Evolutionary conservation across 345 rosid species (phyloP).

Genomic region (Pseudoturritis turrita): DNA sequence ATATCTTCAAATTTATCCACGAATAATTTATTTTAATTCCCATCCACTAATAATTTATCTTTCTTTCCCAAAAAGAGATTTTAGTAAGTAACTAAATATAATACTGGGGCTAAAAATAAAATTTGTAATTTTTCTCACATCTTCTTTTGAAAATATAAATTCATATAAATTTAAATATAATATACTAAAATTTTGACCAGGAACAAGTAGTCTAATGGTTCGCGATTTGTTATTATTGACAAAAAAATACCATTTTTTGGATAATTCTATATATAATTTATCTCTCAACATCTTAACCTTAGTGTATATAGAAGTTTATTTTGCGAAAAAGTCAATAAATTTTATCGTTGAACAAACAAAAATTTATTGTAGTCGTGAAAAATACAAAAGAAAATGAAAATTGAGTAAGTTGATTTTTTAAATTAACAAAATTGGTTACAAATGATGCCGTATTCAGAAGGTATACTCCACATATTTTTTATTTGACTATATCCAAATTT

Average conservation of each 20-base stretch:
- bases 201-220: too few relatives aligned
- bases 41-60: background rate
- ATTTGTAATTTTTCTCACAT: background rate
- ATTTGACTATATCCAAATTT: background rate
- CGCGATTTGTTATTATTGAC: too few relatives aligned
- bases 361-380: background rate
- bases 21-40: background rate
- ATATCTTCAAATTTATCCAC: background rate
- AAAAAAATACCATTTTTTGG: background rate
- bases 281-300: background rate
- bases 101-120: background rate
- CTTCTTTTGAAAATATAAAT: background rate
- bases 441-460: slow-evolving; percentile 5
- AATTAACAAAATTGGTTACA: background rate
- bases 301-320: background rate
- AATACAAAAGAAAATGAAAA: background rate
- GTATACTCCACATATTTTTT: background rate
- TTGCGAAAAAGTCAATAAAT: background rate
- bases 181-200: background rate
- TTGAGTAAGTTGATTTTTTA: background rate
- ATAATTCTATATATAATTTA: background rate
- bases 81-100: background rate
- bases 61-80: background rate
- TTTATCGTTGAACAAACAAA: background rate
- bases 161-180: background rate